These are phyloP conservation scores for Talaromyces adpressus DNA, from an alignment of 495 filamentous ascomycete genomes.

Conservation along the genomic window DNA sequence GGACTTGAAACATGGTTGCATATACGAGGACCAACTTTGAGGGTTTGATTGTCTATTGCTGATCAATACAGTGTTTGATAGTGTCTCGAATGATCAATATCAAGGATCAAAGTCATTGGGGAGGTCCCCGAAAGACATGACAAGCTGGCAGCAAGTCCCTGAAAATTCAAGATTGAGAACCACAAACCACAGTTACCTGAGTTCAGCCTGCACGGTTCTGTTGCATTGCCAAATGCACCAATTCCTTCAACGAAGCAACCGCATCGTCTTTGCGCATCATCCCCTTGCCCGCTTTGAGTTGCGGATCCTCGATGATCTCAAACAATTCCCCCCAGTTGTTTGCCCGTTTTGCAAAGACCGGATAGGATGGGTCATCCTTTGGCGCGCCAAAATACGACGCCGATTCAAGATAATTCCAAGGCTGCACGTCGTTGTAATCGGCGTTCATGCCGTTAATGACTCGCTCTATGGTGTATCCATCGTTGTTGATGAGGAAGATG, in stretches of 20 bases:
- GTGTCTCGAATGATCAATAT: not conserved
- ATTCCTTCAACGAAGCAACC: not conserved
- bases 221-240: not conserved
- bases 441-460: constrained; percentile 66
- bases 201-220: not conserved
- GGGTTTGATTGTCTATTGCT: not conserved
- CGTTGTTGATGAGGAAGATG: constrained; percentile 69
- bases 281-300: not conserved
- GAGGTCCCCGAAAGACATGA: not conserved
- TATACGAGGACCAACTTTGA: not conserved
- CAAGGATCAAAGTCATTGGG: not conserved
- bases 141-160: not conserved
- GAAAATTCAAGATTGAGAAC: not conserved
- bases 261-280: not conserved
- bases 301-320: not conserved
- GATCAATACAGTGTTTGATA: not conserved
- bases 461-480: constrained; percentile 72
- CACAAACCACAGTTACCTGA: not conserved
- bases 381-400: not conserved
- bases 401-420: constrained; percentile 52
- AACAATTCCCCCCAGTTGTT: not conserved
- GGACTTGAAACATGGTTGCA: not conserved
- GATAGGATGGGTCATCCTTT: not conserved
- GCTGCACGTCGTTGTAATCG: constrained; percentile 64
- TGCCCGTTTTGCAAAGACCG: not conserved